Evolutionary conservation across 192 early-diverging fungal species (phyloP).

Genomic region (Spizellomyces sp.): DNA sequence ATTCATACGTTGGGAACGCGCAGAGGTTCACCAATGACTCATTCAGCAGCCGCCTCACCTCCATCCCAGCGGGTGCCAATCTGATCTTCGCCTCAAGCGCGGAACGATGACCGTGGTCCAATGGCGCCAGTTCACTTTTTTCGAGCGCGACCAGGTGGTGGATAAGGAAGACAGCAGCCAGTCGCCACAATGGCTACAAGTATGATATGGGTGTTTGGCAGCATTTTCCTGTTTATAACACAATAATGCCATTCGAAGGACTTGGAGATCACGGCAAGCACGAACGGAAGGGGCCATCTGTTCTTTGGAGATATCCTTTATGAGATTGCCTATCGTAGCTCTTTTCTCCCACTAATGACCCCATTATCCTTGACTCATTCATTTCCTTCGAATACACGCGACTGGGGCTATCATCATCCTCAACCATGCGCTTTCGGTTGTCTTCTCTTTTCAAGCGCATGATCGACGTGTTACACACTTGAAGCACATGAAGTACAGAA

Average conservation of each 20-base stretch:
- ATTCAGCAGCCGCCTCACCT: no score
- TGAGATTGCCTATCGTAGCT: neutral
- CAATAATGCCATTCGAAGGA: conserved; percentile 9
- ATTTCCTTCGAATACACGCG: conserved; percentile 21
- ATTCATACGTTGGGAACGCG: no score
- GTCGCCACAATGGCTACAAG: conserved; percentile 63
- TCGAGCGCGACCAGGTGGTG: conserved; percentile 65
- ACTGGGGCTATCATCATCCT: conserved; percentile 35
- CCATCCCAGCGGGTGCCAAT: no score
- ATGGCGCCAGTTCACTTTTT: conserved; percentile 77
- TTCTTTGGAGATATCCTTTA: conserved; percentile 47
- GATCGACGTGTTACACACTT: conserved; percentile 76
- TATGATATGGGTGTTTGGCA: conserved; percentile 12
- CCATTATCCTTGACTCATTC: conserved; percentile 1
- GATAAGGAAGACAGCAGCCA: conserved; percentile 57
- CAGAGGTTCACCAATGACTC: no score
- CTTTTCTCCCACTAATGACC: neutral
- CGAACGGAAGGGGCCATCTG: conserved; percentile 55
- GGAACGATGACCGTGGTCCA: conserved; percentile 39
- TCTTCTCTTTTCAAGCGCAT: conserved; percentile 41
- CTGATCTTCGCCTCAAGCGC: no score
- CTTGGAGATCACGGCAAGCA: conserved; percentile 46
- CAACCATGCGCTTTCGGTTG: conserved; percentile 36
- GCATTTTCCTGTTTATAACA: no score
- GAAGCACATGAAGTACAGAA: conserved; percentile 75